Evolutionary conservation across 306 rosid species (phyloP).

Genomic region (Cercis canadensis): DNA sequence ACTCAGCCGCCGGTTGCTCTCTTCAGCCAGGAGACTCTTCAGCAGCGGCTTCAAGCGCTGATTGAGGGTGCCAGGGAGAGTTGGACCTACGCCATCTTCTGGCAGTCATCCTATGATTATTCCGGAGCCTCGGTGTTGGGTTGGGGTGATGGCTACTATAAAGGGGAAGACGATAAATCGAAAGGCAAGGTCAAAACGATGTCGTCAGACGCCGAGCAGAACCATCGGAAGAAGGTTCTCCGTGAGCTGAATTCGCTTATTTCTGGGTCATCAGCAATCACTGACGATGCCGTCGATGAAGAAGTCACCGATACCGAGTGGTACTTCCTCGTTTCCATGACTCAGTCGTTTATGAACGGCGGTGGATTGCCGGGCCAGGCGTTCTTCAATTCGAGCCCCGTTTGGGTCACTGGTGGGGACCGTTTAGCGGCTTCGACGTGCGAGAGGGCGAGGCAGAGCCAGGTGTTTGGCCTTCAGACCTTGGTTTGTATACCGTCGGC

Average conservation of each 20-base stretch:
- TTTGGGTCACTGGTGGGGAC: constrained; percentile 73
- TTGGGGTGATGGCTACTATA: constrained; percentile 97
- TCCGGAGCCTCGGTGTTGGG: constrained; percentile 67
- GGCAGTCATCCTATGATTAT: constrained; percentile 82
- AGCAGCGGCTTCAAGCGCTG: constrained; percentile 83
- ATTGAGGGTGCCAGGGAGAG: constrained; percentile 73
- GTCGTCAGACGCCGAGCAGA: constrained; percentile 68
- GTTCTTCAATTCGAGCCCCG: constrained; percentile 56
- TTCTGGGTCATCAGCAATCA: constrained; percentile 60
- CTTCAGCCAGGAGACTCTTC: constrained; percentile 85
- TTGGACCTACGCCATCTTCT: constrained; percentile 97
- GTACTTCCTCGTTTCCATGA: constrained; percentile 94
- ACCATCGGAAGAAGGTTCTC: constrained; percentile 79
- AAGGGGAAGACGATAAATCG: constrained; percentile 74
- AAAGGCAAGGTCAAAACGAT: constrained; percentile 45
- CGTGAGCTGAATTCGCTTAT: constrained; percentile 84
- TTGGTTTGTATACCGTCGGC: constrained; percentile 74
- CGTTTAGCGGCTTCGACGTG: constrained; percentile 53
- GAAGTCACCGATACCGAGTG: constrained; percentile 96
- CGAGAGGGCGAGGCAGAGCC: constrained; percentile 80
- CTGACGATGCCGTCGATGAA: constrained; percentile 73
- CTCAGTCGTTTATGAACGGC: constrained; percentile 78
- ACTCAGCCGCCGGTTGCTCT: constrained; percentile 37
- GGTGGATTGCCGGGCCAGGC: constrained; percentile 78
- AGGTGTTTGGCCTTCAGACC: constrained; percentile 71